Evolutionary conservation across 306 rosid genomes (phyloP).

Genomic region (Sicyos baderoa): DNA sequence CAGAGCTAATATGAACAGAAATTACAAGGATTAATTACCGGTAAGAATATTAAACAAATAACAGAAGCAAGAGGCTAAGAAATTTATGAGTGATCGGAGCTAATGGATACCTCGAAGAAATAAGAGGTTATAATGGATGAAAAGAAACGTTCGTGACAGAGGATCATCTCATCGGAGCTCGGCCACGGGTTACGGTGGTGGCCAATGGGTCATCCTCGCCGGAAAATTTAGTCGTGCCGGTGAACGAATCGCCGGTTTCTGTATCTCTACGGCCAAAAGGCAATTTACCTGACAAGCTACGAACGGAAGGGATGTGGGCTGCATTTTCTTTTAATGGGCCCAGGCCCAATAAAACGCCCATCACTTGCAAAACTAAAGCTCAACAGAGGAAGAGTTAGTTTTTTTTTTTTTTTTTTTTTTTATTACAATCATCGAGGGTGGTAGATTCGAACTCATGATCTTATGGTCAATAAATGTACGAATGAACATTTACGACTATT

Average conservation of each 20-base stretch:
- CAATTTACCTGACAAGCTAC: background rate
- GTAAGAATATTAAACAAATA: background rate
- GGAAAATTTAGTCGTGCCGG: background rate
- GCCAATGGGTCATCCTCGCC: slow-evolving; percentile 52
- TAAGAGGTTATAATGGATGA: slow-evolving; percentile 48
- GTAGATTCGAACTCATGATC: no score
- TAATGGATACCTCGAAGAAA: slow-evolving; percentile 51
- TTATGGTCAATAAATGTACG: no score
- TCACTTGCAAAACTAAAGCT: background rate
- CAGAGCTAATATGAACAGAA: slow-evolving; percentile 35
- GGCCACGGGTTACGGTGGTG: slow-evolving; percentile 75
- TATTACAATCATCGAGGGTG: no score
- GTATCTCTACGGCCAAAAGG: background rate
- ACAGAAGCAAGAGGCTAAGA: background rate
- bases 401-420: no score
- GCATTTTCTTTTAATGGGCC: background rate
- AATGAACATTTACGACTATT: no score
- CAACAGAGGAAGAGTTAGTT: no score
- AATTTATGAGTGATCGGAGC: background rate
- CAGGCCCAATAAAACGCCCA: background rate
- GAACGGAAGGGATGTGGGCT: background rate
- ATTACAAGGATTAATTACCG: background rate
- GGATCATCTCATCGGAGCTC: slow-evolving; percentile 47
- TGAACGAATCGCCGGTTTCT: background rate
- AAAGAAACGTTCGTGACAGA: slow-evolving; percentile 64